A percentile compares a stretch with the other conserved stretches of the same genome.
Evolutionary conservation across 129 eudicot species (phyloP).

Genomic region (carrot (Daucus carota)): DH1_v3.0 NC_030385.2:40815501-40816000

Average conservation of each 20-base stretch:
- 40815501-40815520: slow-evolving; percentile 53
- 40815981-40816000: slow-evolving; percentile 39
- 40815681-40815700: slow-evolving; percentile 66
- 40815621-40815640: slow-evolving; percentile 70
- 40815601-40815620: slow-evolving; percentile 52
- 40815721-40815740: slow-evolving; percentile 64
- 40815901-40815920: slow-evolving; percentile 64
- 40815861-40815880: slow-evolving; percentile 69
- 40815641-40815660: slow-evolving; percentile 64
- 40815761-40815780: slow-evolving; percentile 26
- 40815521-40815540: slow-evolving; percentile 63
- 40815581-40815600: slow-evolving; percentile 62
- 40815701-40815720: slow-evolving; percentile 76
- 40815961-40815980: slow-evolving; percentile 42
- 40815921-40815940: neutral
- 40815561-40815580: slow-evolving; percentile 39
- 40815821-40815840: slow-evolving; percentile 54
- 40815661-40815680: slow-evolving; percentile 71
- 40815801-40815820: slow-evolving; percentile 56
- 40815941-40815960: neutral
- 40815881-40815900: slow-evolving; percentile 60
- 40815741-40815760: slow-evolving; percentile 88
- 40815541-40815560: slow-evolving; percentile 58
- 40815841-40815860: slow-evolving; percentile 59
- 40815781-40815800: slow-evolving; percentile 31